These are phyloP conservation scores for Debaryomycetaceae sp. DNA, from an alignment of 1,139 yeast genomes.

Conservation along the genomic window DNA sequence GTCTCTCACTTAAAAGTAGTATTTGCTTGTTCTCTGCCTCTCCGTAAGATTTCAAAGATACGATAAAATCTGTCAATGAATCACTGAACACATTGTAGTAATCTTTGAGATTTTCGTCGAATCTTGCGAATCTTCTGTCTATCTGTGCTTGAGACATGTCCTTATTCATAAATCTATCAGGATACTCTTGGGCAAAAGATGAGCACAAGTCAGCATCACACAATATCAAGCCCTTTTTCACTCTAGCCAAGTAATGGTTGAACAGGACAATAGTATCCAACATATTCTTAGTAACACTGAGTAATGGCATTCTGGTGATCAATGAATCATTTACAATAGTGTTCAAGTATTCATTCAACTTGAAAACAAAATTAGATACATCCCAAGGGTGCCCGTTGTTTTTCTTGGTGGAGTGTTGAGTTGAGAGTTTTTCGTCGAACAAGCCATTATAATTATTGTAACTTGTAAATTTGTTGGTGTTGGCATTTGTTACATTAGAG, in stretches of 20 bases:
- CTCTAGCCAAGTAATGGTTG: conserved; percentile 51
- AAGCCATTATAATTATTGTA: conserved; percentile 23
- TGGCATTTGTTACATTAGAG: conserved; percentile 8
- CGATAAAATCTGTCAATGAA: conserved; percentile 51
- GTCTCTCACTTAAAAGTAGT: conserved; percentile 48
- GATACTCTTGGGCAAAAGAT: conserved; percentile 35
- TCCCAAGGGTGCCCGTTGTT: conserved; percentile 22
- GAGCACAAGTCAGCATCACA: conserved; percentile 46
- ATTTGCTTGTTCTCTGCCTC: conserved; percentile 62
- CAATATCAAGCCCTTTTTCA: conserved; percentile 54
- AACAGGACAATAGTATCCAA: conserved; percentile 50
- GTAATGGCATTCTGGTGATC: conserved; percentile 57
- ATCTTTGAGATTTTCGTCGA: conserved; percentile 47
- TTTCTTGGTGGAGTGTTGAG: neutral
- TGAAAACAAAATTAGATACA: conserved; percentile 47
- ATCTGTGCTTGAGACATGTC: conserved; percentile 38
- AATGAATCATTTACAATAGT: conserved; percentile 66
- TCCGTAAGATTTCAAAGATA: conserved; percentile 54
- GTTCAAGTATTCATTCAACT: conserved; percentile 58
- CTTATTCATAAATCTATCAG: conserved; percentile 36
- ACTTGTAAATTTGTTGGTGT: conserved; percentile 8
- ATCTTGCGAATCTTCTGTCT: conserved; percentile 37
- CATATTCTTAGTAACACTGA: conserved; percentile 45
- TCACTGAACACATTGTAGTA: conserved; percentile 56
- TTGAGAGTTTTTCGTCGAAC: conserved; percentile 17